phyloP scores from a whole-genome alignment of 106 monocot genomes.

The Hemerocallis citrina region DNA sequence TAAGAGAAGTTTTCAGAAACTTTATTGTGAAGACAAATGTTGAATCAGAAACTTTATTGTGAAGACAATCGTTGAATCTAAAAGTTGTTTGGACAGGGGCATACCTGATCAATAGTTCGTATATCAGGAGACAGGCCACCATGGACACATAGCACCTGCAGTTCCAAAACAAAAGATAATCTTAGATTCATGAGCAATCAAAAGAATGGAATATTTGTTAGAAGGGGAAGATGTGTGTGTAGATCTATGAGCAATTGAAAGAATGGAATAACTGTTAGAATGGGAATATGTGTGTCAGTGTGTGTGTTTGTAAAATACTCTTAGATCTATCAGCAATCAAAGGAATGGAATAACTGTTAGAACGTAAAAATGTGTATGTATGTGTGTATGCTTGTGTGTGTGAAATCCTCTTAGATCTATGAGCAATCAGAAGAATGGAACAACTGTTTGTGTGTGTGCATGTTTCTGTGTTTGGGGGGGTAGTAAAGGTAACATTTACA shows the following conservation, averaged over 20 bases:
- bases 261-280: neutral
- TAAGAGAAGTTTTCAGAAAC: neutral
- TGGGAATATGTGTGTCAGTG: neutral
- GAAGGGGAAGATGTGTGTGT: too few species aligned
- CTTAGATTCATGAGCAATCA: neutral
- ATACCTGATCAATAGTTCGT: conserved; percentile 89
- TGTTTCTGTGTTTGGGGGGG: too few species aligned
- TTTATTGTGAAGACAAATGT: neutral
- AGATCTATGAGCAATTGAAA: neutral
- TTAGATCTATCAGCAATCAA: too few species aligned
- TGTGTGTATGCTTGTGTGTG: too few species aligned
- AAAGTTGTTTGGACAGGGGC: neutral
- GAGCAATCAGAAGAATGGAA: too few species aligned
- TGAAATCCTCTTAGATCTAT: too few species aligned
- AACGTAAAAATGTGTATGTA: too few species aligned
- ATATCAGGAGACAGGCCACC: conserved; percentile 97
- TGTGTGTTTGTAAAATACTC: neutral
- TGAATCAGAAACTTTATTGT: too few species aligned
- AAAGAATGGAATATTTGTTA: neutral
- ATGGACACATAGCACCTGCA: conserved; percentile 95
- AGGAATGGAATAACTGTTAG: neutral
- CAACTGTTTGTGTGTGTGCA: too few species aligned
- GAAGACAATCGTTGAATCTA: neutral
- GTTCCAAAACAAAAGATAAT: neutral
- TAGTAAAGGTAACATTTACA: too few species aligned